A percentile compares a stretch with the other conserved stretches of the same genome.
Conservation (phyloP, 2,329 filamentous ascomycete species). For the Penicillium crustosum region DNA sequence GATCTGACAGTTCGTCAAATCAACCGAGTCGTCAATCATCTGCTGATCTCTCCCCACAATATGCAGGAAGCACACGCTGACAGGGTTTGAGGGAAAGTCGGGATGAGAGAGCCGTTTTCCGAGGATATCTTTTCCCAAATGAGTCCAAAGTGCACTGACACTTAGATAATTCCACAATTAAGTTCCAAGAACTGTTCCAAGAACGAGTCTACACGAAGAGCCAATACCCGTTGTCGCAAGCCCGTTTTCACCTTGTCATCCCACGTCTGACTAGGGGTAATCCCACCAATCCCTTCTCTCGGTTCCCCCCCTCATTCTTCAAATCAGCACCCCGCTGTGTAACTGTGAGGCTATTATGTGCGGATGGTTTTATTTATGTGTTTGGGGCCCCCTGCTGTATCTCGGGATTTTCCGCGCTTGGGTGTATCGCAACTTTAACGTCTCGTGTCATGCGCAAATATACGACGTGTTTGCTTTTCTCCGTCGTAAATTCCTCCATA, state of each 20-base stretch:
- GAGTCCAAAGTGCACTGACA: not conserved
- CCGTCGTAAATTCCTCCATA: not conserved
- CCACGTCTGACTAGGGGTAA: not conserved
- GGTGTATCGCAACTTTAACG: not conserved
- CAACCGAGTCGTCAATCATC: conserved; percentile 14
- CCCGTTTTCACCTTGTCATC: not conserved
- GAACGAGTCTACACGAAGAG: not conserved
- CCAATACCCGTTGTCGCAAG: not conserved
- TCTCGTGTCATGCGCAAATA: not conserved
- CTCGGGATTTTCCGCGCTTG: not conserved
- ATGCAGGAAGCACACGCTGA: not conserved
- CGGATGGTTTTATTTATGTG: not conserved
- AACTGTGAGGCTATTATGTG: not conserved
- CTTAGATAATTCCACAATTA: not conserved
- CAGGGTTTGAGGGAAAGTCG: not conserved
- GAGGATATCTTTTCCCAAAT: not conserved
- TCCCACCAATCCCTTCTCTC: conserved; percentile 7
- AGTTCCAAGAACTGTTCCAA: not conserved
- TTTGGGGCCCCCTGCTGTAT: not conserved
- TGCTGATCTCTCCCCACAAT: conserved; percentile 12
- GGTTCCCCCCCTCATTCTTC: not conserved
- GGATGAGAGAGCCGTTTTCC: not conserved
- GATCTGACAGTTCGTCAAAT: conserved; percentile 12
- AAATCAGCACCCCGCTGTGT: conserved; percentile 3
- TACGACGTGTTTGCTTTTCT: not conserved